phyloP scores from a whole-genome alignment of 441 rosid species.

The Flueggea neowawraea region DNA sequence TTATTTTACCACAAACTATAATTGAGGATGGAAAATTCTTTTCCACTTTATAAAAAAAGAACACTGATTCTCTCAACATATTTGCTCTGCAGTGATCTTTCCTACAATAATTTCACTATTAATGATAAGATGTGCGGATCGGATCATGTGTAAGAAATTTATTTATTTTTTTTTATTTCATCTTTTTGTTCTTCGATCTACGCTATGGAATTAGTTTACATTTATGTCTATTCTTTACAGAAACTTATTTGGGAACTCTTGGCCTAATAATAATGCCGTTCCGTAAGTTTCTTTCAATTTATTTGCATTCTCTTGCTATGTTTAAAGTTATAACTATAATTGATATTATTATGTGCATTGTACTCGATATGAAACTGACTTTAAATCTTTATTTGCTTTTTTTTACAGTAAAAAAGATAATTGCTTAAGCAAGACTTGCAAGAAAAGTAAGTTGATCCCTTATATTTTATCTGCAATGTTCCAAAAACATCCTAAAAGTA shows the following conservation, averaged over 20 bases:
- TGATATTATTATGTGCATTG: too few relatives aligned
- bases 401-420: too few relatives aligned
- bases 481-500: too few relatives aligned
- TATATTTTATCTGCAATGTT: too few relatives aligned
- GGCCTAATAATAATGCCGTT: constrained; percentile 11
- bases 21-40: too few relatives aligned
- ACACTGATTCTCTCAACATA: neutral
- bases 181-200: neutral
- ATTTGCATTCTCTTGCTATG: too few relatives aligned
- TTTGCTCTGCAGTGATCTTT: constrained; percentile 44
- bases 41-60: neutral
- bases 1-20: too few relatives aligned
- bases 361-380: too few relatives aligned
- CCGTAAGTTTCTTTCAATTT: constrained; percentile 23
- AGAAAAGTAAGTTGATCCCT: too few relatives aligned
- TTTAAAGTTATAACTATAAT: too few relatives aligned
- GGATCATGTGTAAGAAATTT: constrained; percentile 19
- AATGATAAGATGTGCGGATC: constrained; percentile 17
- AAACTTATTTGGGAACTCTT: constrained; percentile 54
- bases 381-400: too few relatives aligned
- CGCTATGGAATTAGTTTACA: neutral
- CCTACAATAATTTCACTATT: constrained; percentile 46
- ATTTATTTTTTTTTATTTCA: neutral
- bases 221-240: constrained; percentile 18
- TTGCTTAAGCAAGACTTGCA: too few relatives aligned